These are phyloP conservation scores for Calonectria hawksworthii DNA, from an alignment of 2,329 filamentous ascomycete genomes.

Conservation along the genomic window DNA sequence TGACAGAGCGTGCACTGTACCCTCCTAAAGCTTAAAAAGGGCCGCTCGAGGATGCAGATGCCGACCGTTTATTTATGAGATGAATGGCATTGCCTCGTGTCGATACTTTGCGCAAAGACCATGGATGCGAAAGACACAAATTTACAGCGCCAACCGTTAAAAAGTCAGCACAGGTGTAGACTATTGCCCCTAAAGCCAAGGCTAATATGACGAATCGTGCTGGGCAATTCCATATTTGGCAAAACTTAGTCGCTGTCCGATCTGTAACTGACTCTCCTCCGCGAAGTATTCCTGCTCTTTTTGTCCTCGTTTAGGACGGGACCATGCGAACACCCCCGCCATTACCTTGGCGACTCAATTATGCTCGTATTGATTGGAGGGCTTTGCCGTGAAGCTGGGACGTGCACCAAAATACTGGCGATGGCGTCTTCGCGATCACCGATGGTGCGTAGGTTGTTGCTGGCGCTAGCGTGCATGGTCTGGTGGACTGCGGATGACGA, in stretches of 20 bases:
- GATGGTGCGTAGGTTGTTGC: conserved; percentile 11
- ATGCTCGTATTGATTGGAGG: neutral
- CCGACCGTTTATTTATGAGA: conserved; percentile 7
- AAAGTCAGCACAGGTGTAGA: neutral
- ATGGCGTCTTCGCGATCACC: conserved; percentile 18
- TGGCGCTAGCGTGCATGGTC: neutral
- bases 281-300: neutral
- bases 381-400: neutral
- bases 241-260: conserved; percentile 21
- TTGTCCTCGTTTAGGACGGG: neutral
- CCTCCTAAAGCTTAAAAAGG: too few species aligned
- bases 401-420: neutral
- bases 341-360: neutral
- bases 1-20: neutral
- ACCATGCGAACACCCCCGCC: neutral
- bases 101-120: neutral
- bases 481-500: conserved; percentile 27
- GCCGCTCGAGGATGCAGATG: neutral
- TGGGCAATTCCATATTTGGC: neutral
- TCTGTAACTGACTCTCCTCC: neutral
- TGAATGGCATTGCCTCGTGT: neutral
- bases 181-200: conserved; percentile 3
- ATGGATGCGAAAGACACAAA: neutral
- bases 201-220: conserved; percentile 29
- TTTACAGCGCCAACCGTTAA: too few species aligned